Percentiles rank a stretch among this genome's conserved stretches.
phyloP scores from a whole-genome alignment of 1,139 yeast species.

The Arxiozyma bovina region DNA sequence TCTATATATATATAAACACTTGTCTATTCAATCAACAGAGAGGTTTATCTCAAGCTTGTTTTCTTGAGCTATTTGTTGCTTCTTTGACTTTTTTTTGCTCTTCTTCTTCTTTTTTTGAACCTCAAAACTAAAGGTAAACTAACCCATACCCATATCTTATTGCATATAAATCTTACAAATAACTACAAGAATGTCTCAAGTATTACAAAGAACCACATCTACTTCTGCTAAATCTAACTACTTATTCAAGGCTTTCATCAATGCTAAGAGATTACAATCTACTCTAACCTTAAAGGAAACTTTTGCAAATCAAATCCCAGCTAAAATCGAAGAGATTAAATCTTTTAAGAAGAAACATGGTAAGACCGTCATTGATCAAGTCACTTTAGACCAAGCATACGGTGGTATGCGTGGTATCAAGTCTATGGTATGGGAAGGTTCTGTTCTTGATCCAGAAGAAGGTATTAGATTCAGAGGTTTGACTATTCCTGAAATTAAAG shows the following conservation, averaged over 20 bases:
- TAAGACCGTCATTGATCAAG: conserved; percentile 86
- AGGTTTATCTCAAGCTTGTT: no score
- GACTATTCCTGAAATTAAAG: conserved; percentile 92
- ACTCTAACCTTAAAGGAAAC: conserved; percentile 71
- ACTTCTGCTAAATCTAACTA: neutral
- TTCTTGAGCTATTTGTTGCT: no score
- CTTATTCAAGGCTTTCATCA: neutral
- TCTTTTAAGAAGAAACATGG: conserved; percentile 84
- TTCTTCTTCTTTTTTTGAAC: no score
- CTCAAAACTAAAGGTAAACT: neutral
- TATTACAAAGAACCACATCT: neutral
- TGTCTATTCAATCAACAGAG: no score
- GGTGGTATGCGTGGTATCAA: conserved; percentile 99
- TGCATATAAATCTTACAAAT: neutral
- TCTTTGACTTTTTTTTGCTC: no score
- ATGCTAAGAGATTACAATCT: conserved; percentile 1
- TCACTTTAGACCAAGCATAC: conserved; percentile 89
- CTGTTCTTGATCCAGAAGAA: conserved; percentile 94
- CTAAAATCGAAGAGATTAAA: conserved; percentile 85
- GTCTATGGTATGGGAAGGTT: conserved; percentile 98
- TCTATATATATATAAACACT: no score
- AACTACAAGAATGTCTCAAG: neutral
- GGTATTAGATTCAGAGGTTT: conserved; percentile 98
- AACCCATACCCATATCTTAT: neutral
- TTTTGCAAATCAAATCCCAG: conserved; percentile 87